A percentile compares a stretch with the other conserved stretches of the same genome.
Conservation (phyloP, 805 yeast genomes). For the Kregervanrija delftensis region DNA sequence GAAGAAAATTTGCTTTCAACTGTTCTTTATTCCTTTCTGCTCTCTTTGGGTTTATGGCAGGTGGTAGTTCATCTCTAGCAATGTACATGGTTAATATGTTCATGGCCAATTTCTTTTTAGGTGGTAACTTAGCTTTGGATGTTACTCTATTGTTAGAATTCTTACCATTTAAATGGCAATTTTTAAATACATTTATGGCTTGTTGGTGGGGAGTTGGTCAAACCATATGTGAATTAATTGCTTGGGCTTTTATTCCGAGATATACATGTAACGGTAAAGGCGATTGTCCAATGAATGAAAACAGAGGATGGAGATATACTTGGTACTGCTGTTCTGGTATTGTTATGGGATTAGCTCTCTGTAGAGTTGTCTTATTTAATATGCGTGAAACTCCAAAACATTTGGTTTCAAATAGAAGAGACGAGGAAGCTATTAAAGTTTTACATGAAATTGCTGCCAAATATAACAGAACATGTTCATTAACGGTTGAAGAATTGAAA, state of each 20-base stretch:
- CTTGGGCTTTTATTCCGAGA: constrained; percentile 51
- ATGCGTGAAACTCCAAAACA: constrained; percentile 53
- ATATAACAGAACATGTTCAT: constrained; percentile 32
- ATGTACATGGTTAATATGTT: constrained; percentile 44
- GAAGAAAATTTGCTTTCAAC: constrained; percentile 47
- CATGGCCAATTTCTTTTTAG: constrained; percentile 39
- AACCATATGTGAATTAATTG: constrained; percentile 41
- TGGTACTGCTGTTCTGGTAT: constrained; percentile 49
- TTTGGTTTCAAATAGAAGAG: constrained; percentile 44
- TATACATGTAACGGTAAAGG: constrained; percentile 38
- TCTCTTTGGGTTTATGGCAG: constrained; percentile 43
- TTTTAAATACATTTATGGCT: constrained; percentile 46
- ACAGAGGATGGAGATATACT: constrained; percentile 59
- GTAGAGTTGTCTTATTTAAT: constrained; percentile 37
- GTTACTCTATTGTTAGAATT: constrained; percentile 48
- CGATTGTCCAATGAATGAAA: constrained; percentile 37
- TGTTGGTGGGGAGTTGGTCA: constrained; percentile 63
- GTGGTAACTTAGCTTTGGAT: constrained; percentile 53
- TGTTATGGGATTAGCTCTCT: constrained; percentile 40
- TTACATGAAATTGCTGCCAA: constrained; percentile 39
- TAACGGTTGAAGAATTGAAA: constrained; percentile 41
- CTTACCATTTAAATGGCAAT: constrained; percentile 44
- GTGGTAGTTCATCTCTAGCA: constrained; percentile 43
- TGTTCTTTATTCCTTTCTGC: constrained; percentile 41
- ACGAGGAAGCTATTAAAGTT: constrained; percentile 39